A percentile compares a stretch with the other conserved stretches of the same genome.
Evolutionary conservation across 1,284 basidiomycete species (phyloP).

Genomic region (Moesziomyces sp.): DNA sequence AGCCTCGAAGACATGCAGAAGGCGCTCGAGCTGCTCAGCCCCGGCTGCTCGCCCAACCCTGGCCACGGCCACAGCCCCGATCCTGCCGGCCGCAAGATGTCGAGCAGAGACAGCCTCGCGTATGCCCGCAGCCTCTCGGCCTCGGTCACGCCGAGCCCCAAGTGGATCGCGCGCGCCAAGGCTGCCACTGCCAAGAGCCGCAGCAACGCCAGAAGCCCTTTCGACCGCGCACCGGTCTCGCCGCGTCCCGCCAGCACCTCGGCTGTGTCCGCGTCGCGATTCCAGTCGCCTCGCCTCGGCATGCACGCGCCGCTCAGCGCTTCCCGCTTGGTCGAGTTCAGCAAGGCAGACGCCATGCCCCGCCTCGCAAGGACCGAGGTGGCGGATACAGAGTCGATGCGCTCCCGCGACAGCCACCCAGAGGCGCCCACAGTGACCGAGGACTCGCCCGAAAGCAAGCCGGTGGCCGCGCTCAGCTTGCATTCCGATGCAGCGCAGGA

Average conservation of each 20-base stretch:
- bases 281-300: conserved; percentile 14
- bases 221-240: conserved; percentile 27
- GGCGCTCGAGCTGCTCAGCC: conserved; percentile 54
- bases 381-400: neutral
- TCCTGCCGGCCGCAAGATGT: conserved; percentile 29
- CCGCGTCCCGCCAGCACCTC: conserved; percentile 50
- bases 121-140: conserved; percentile 53
- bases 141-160: conserved; percentile 54
- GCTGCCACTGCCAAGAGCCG: conserved; percentile 25
- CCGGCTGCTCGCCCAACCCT: conserved; percentile 41
- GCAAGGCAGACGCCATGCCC: conserved; percentile 11
- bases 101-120: conserved; percentile 52
- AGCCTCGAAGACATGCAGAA: conserved; percentile 54
- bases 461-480: too few species aligned
- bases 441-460: too few species aligned
- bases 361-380: conserved; percentile 14
- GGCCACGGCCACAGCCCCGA: conserved; percentile 25
- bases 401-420: too few species aligned
- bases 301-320: conserved; percentile 41
- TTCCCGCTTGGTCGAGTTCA: conserved; percentile 35
- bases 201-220: conserved; percentile 13
- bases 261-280: conserved; percentile 23
- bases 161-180: conserved; percentile 50
- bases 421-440: too few species aligned
- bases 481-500: neutral